Evolutionary conservation across 2,329 filamentous ascomycete genomes (phyloP), one percentile per base, ranked within the genome.

Genomic region (Stagonosporopsis cucurbitacearum): DNA sequence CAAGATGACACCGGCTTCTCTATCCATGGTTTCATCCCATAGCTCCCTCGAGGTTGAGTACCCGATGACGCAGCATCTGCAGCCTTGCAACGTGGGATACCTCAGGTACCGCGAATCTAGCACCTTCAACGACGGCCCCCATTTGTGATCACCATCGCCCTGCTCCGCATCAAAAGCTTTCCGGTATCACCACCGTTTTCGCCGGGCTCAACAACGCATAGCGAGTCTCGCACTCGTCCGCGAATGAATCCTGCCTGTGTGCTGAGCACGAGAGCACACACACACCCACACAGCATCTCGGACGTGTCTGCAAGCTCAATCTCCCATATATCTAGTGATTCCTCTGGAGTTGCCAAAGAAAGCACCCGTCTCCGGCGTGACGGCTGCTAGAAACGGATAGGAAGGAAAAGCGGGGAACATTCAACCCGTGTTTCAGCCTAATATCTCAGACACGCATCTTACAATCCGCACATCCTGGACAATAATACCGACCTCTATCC

Each of bases 371-470:
- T 9, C 28, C 28, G 28, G 28, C 28, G 7, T 26, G 25, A 30
- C 28, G 9, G 9, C 28, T 30, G 9, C 5, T 30, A 3, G 28
- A 11, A 5, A 11, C n/a, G 30, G 19, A 23, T 17, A 6, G 28
- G 19, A n/a, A 13, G 19, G 5, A 8, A 17, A 47, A 37, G 53
- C 42, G 23, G 9, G 32, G 15, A 6, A 7, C 4, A 42, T 8
- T 33, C 22, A 25, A 54, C 26, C 54, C 52, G 48, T 22, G 66
- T 68, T 68, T 68, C 66, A 68, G 66, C 60, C 63, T 62, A 42
- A 51, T 40, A 57, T 47, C 63, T 67, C 63, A 64, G 57, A 68
- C 66, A 63, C 57, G 49, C 43, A 54, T 49, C 50, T 51, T 50
- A 50, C 57, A 49, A 42, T 44, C 47, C n/a, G 52, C 52, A 41